A percentile compares a stretch with the other conserved stretches of the same genome.
phyloP scores from a whole-genome alignment of 2,329 filamentous ascomycete genomes.

The Phoma sp. region DNA sequence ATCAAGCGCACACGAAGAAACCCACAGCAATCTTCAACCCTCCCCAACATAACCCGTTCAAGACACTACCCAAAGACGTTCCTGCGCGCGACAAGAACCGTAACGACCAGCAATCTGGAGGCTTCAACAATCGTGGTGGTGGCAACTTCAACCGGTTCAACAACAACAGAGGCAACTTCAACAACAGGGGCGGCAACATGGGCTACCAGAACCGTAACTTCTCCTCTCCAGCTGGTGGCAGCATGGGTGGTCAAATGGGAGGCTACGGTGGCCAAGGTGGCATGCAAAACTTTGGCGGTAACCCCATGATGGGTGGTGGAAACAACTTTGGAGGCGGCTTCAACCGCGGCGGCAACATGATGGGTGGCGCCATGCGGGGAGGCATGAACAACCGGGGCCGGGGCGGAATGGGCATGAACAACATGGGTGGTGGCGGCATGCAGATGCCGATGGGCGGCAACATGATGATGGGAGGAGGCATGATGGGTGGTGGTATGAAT shows the following conservation, averaged over 20 bases:
- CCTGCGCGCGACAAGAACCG: slow-evolving; percentile 73
- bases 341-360: slow-evolving; percentile 53
- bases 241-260: slow-evolving; percentile 51
- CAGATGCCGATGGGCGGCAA: slow-evolving; percentile 48
- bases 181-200: slow-evolving; percentile 37
- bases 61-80: slow-evolving; percentile 87
- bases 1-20: slow-evolving; percentile 67
- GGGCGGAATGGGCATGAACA: slow-evolving; percentile 45
- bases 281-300: slow-evolving; percentile 57
- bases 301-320: slow-evolving; percentile 42
- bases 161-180: slow-evolving; percentile 42
- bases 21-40: slow-evolving; percentile 76
- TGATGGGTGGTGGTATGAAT: slow-evolving; percentile 36
- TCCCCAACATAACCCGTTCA: slow-evolving; percentile 83
- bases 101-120: slow-evolving; percentile 57
- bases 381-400: slow-evolving; percentile 52
- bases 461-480: slow-evolving; percentile 59
- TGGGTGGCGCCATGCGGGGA: slow-evolving; percentile 53
- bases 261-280: slow-evolving; percentile 52
- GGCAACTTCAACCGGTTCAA: slow-evolving; percentile 38
- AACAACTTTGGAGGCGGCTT: slow-evolving; percentile 48
- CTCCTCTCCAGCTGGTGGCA: slow-evolving; percentile 38
- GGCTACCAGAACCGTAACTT: slow-evolving; percentile 49
- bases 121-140: slow-evolving; percentile 51
- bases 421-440: slow-evolving; percentile 43